Percentiles rank a stretch among this genome's conserved stretches.
Evolutionary conservation across 1,139 yeast species (phyloP).

Genomic region (Geotrichum macrosporum): DNA sequence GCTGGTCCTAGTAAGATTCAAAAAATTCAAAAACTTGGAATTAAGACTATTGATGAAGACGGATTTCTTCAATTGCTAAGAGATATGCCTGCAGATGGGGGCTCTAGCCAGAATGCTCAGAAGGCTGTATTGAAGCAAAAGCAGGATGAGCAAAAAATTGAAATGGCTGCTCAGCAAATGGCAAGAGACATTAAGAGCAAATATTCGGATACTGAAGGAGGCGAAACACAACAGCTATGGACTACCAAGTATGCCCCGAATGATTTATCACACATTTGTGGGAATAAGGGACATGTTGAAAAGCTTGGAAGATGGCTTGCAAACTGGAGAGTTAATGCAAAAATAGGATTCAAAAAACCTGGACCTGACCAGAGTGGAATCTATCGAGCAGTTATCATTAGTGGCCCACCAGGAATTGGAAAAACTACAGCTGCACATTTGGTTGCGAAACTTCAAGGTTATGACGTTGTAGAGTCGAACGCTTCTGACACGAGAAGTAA

Average conservation of each 20-base stretch:
- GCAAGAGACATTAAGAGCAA: conserved; percentile 38
- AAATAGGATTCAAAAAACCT: conserved; percentile 51
- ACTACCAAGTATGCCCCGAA: conserved; percentile 91
- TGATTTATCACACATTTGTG: conserved; percentile 71
- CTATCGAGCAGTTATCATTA: conserved; percentile 76
- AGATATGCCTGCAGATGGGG: conserved; percentile 91
- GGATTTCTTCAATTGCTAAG: conserved; percentile 73
- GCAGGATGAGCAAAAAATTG: conserved; percentile 54
- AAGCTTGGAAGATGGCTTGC: conserved; percentile 67
- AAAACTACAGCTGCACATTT: conserved; percentile 90
- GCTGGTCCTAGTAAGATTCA: conserved; percentile 96
- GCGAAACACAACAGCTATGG: conserved; percentile 51
- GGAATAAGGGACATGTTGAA: conserved; percentile 73
- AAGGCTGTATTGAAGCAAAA: conserved; percentile 66
- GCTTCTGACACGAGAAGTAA: conserved; percentile 94
- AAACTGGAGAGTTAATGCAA: conserved; percentile 65
- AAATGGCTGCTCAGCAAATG: conserved; percentile 47
- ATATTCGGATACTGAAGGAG: conserved; percentile 25
- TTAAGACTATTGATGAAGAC: conserved; percentile 80
- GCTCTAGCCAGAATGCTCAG: conserved; percentile 70
- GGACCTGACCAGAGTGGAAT: conserved; percentile 55
- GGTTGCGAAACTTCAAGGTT: conserved; percentile 75
- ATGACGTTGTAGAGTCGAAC: conserved; percentile 76
- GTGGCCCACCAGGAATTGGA: conserved; percentile 97
- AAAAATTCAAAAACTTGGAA: conserved; percentile 64